Evolutionary conservation across 164 flowering plant species (phyloP).

Genomic region (Stephania japonica): DNA sequence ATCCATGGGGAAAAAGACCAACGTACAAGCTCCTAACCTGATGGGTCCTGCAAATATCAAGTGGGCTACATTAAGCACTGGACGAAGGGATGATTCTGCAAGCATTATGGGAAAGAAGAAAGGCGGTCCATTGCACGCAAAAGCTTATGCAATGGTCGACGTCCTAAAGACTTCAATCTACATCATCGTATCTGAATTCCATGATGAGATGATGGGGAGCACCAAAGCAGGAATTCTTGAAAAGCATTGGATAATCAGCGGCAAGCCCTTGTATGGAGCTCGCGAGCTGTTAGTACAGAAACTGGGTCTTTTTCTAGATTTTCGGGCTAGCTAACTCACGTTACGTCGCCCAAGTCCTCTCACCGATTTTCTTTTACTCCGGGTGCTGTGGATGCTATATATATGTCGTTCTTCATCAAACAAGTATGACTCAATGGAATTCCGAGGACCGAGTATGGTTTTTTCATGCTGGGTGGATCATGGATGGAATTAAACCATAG

Average conservation of each 20-base stretch:
- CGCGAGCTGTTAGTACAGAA: slow-evolving; percentile 67
- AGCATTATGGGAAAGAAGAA: slow-evolving; percentile 35
- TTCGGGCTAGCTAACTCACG: slow-evolving; percentile 42
- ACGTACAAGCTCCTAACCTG: slow-evolving; percentile 45
- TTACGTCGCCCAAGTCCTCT: neutral
- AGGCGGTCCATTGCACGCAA: slow-evolving; percentile 43
- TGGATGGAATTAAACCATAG: neutral
- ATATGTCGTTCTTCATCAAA: neutral
- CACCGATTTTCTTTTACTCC: neutral
- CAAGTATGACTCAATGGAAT: neutral
- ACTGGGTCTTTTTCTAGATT: slow-evolving; percentile 59
- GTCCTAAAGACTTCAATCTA: slow-evolving; percentile 70
- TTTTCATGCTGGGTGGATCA: neutral
- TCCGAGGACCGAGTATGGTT: neutral
- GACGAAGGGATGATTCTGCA: slow-evolving; percentile 38
- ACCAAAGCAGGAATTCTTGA: slow-evolving; percentile 58
- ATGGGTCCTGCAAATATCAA: slow-evolving; percentile 66
- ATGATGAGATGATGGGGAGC: slow-evolving; percentile 59
- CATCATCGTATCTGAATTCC: slow-evolving; percentile 58
- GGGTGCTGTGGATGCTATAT: neutral
- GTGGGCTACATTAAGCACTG: slow-evolving; percentile 55
- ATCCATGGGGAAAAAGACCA: slow-evolving; percentile 83
- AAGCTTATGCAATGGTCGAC: slow-evolving; percentile 82
- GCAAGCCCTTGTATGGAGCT: slow-evolving; percentile 60
- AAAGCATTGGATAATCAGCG: slow-evolving; percentile 62